These are phyloP conservation scores for Cyclotella cryptica DNA, from an alignment of 108 stramenopile genomes.

Conservation along the genomic window DNA sequence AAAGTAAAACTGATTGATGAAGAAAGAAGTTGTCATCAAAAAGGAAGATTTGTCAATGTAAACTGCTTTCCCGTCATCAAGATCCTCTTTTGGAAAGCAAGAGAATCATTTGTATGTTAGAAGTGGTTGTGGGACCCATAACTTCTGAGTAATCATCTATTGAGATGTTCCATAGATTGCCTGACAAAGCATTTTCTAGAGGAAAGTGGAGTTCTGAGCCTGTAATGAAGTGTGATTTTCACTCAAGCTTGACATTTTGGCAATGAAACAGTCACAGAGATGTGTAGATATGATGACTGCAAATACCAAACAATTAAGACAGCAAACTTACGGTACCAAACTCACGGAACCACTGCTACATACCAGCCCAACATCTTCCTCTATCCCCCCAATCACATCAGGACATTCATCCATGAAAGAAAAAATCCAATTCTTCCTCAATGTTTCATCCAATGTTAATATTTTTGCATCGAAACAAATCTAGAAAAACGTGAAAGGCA, in stretches of 20 bases:
- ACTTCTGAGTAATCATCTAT: constrained; percentile 6
- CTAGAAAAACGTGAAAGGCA: background rate
- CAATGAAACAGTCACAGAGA: background rate
- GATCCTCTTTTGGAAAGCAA: background rate
- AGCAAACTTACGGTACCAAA: background rate
- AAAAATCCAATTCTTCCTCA: background rate
- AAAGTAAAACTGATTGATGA: too few relatives aligned
- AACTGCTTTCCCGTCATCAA: background rate
- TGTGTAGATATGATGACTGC: background rate
- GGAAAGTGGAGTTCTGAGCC: background rate
- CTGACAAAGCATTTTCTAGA: background rate
- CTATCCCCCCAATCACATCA: too few relatives aligned
- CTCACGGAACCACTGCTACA: too few relatives aligned
- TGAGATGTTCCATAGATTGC: too few relatives aligned
- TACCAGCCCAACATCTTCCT: too few relatives aligned
- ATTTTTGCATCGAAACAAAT: constrained; percentile 7
- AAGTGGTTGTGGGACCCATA: background rate
- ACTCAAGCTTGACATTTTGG: background rate
- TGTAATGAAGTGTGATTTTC: background rate
- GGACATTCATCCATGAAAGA: too few relatives aligned
- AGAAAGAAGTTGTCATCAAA: too few relatives aligned
- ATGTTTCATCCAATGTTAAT: background rate
- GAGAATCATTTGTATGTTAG: background rate
- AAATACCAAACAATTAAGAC: background rate
- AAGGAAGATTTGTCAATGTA: too few relatives aligned